Conservation (phyloP, 768 basidiomycete species). For the Calocybe cyanea region DNA sequence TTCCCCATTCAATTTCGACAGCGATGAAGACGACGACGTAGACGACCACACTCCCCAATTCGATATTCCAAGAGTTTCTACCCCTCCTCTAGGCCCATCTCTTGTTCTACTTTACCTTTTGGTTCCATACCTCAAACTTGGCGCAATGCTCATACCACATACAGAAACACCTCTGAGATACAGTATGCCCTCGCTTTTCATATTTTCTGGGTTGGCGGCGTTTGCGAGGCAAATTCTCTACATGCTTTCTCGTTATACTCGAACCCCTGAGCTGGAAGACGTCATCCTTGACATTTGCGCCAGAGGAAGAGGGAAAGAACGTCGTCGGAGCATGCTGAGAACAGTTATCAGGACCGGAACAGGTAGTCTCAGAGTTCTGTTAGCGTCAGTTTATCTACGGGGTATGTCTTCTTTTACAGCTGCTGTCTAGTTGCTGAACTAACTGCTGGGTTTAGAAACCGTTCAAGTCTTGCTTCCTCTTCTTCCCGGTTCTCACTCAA, state of each 20-base stretch:
- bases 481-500: constrained; percentile 30
- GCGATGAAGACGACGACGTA: constrained; percentile 36
- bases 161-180: constrained; percentile 44
- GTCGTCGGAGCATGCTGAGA: constrained; percentile 40
- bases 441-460: constrained; percentile 39
- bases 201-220: constrained; percentile 55
- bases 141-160: constrained; percentile 60
- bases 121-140: constrained; percentile 65
- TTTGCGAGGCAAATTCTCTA: constrained; percentile 72
- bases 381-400: constrained; percentile 62
- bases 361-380: constrained; percentile 41
- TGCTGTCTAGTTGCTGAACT: neutral
- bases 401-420: constrained; percentile 39
- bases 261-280: constrained; percentile 62
- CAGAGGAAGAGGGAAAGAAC: constrained; percentile 49
- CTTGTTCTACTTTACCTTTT: constrained; percentile 68
- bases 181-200: constrained; percentile 44
- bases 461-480: constrained; percentile 49
- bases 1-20: constrained; percentile 35
- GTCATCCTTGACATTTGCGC: constrained; percentile 61
- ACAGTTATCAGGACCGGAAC: constrained; percentile 40
- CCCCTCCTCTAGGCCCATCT: constrained; percentile 53
- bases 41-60: constrained; percentile 41
- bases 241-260: constrained; percentile 70
- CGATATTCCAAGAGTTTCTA: constrained; percentile 35